Evolutionary conservation across 257 asterid species (phyloP).

Genomic region (Lycium barbarum): DNA sequence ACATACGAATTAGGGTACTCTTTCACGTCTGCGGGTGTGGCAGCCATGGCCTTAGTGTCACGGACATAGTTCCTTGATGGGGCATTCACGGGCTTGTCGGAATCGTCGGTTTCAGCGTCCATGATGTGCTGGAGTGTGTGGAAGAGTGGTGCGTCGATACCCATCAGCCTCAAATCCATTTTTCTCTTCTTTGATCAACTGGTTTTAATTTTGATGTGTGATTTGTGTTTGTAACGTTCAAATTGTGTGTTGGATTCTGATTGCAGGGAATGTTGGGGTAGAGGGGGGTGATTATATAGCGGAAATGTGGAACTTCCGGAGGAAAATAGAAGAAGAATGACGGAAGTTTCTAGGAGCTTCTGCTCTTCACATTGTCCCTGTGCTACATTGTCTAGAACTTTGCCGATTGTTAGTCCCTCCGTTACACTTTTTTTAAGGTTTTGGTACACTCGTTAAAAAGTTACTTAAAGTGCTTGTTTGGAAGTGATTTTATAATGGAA

Average conservation of each 20-base stretch:
- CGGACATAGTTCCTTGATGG: constrained; percentile 67
- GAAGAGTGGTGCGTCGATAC: constrained; percentile 59
- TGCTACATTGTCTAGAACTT: not conserved
- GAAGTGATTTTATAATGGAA: too few species aligned
- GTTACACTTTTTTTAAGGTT: too few species aligned
- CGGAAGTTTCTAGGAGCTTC: not conserved
- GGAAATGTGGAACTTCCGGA: constrained; percentile 51
- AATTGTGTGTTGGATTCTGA: not conserved
- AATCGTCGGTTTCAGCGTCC: constrained; percentile 46
- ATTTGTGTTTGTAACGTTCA: not conserved
- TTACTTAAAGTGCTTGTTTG: too few species aligned
- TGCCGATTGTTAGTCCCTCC: not conserved
- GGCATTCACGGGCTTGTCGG: constrained; percentile 39
- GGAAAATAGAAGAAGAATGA: constrained; percentile 2
- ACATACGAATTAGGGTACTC: constrained; percentile 62
- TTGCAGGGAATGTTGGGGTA: not conserved
- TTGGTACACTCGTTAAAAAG: too few species aligned
- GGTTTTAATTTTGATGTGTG: not conserved
- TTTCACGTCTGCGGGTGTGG: constrained; percentile 79
- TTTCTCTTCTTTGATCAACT: not conserved
- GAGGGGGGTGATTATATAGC: not conserved
- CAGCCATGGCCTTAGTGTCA: constrained; percentile 80
- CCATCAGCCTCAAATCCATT: constrained; percentile 71
- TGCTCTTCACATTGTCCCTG: too few species aligned
- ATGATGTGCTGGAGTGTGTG: constrained; percentile 60